phyloP scores from a whole-genome alignment of 2,329 filamentous ascomycete species.

The Scedosporium minutisporum region DNA sequence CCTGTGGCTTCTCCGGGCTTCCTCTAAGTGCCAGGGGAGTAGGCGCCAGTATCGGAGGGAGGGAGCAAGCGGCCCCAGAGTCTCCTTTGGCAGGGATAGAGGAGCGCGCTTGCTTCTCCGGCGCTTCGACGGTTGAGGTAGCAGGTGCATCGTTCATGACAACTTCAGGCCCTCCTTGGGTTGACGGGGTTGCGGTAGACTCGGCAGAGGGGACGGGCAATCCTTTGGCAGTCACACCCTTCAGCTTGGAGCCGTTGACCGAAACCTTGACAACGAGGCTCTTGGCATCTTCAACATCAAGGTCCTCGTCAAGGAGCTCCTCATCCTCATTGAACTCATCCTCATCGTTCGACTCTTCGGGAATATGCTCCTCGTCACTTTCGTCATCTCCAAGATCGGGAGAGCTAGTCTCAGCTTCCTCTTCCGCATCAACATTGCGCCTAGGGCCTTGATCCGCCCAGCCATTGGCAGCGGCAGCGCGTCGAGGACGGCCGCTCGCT shows the following conservation, averaged over 20 bases:
- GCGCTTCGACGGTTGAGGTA: not conserved
- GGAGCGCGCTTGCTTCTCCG: not conserved
- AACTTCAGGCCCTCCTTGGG: not conserved
- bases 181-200: not conserved
- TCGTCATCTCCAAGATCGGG: conserved; percentile 70
- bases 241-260: conserved; percentile 32
- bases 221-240: conserved; percentile 1
- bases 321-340: conserved; percentile 48
- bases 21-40: conserved; percentile 49
- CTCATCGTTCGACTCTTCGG: conserved; percentile 46
- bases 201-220: conserved; percentile 8
- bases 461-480: conserved; percentile 40
- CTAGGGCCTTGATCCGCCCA: conserved; percentile 17
- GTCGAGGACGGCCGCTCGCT: conserved; percentile 37
- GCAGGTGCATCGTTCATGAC: conserved; percentile 5
- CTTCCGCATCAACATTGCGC: conserved; percentile 21
- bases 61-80: not conserved
- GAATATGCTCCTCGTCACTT: conserved; percentile 52
- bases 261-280: conserved; percentile 61
- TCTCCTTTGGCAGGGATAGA: not conserved
- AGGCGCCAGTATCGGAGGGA: conserved; percentile 22
- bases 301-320: conserved; percentile 46
- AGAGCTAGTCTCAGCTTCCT: conserved; percentile 60
- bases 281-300: conserved; percentile 44
- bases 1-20: conserved; percentile 48